Base-by-base conservation (phyloP, 2,329 filamentous ascomycete species). In the Fusarium veterinarium region DNA sequence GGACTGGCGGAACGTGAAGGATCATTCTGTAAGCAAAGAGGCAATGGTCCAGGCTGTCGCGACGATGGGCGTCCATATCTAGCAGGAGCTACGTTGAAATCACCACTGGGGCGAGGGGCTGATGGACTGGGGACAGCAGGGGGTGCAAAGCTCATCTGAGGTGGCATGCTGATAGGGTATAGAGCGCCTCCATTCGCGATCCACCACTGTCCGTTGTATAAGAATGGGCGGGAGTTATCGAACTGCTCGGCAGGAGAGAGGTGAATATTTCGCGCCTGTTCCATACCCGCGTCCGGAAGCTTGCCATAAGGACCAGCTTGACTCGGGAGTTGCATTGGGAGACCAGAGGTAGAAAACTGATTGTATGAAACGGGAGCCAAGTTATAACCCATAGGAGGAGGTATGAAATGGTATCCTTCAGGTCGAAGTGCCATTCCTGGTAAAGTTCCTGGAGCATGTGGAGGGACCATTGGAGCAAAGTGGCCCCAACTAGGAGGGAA, bases 171-270 rank as follows among this genome's bases (percentile, higher is more conserved):
- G 28, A 60, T 70, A 55, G 42, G 78, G 62, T 55, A 79, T 71
- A 82, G 72, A 12, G 71, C 66, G 20, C 73, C 59, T 19, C 73
- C 72, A 33, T 76, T 69, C 8, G 79, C 83, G 67, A 85, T 81
- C 71, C 85, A 75, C 79, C 84, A 81, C 58, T 86, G 84, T 1
- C 84, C 84, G 56, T 87, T 85, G 74, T 79, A 80, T 64, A 82
- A 79, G 71, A 84, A 86, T 2, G 86, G 84, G 40, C 83, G 83
- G 37, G 75, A 82, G 31, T 80, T 81, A 57, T 89, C 86, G 60
- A 86, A 84, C 57, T 85, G 83, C 23, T 85, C 85, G 1, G 83
- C 81, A 16, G 83, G 80, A 4, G 84, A 81, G 42, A 84, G 75
- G 44, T 77, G 79, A 38, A 79, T 74, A 20, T 79, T 74, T 49